Percentiles rank a stretch among this genome's conserved stretches.
Evolutionary conservation across 768 basidiomycete species (phyloP).

Genomic region (Austroboletus eburneus): DNA sequence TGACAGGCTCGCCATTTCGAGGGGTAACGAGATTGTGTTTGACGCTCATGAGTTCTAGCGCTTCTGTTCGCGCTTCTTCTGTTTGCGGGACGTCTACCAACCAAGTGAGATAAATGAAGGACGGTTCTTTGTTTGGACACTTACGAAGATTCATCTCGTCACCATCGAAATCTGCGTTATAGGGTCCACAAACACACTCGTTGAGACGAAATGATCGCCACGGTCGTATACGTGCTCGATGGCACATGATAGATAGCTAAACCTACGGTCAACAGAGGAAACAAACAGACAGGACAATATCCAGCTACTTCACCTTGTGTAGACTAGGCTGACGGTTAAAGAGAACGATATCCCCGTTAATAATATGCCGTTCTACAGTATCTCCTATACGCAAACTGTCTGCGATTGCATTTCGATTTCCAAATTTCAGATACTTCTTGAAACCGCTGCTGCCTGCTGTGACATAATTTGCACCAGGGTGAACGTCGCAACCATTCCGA

Average conservation of each 20-base stretch:
- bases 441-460: slow-evolving; percentile 69
- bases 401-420: slow-evolving; percentile 74
- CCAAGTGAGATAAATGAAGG: slow-evolving; percentile 1
- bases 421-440: slow-evolving; percentile 90
- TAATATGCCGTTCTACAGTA: slow-evolving; percentile 89
- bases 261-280: slow-evolving; percentile 6
- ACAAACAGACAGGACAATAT: background rate
- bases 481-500: slow-evolving; percentile 82
- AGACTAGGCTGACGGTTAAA: slow-evolving; percentile 99
- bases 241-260: slow-evolving; percentile 97
- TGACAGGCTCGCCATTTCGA: slow-evolving; percentile 97
- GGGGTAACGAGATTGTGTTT: slow-evolving; percentile 98
- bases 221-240: slow-evolving; percentile 91
- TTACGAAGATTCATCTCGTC: slow-evolving; percentile 99
- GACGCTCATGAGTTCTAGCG: slow-evolving; percentile 94
- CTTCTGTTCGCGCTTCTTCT: slow-evolving; percentile 96
- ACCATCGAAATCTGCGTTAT: slow-evolving; percentile 99
- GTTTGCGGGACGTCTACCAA: slow-evolving; percentile 92
- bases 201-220: slow-evolving; percentile 98
- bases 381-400: slow-evolving; percentile 84
- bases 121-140: slow-evolving; percentile 24
- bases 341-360: slow-evolving; percentile 93
- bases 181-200: slow-evolving; percentile 98
- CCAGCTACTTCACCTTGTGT: slow-evolving; percentile 63
- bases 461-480: slow-evolving; percentile 96